Percentiles rank a stretch among this genome's conserved stretches.
Conservation (phyloP, 2,329 filamentous ascomycete genomes). For the Clarireedia monteithiana region DNA sequence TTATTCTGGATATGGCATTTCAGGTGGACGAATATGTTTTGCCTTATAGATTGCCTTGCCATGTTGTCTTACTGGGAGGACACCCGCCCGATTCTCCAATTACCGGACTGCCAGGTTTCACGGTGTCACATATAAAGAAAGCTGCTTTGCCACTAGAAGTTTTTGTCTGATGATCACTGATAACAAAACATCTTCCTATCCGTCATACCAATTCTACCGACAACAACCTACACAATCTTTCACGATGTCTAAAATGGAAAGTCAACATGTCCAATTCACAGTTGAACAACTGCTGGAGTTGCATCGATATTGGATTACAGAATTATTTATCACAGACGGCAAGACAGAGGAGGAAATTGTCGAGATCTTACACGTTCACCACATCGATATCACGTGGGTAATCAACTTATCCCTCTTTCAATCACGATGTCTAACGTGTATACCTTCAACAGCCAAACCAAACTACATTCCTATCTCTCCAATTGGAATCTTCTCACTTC, state of each 20-base stretch:
- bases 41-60: slow-evolving; percentile 4
- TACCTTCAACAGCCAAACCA: not conserved
- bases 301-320: slow-evolving; percentile 10
- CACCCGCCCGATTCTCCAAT: not conserved
- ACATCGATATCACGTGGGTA: slow-evolving; percentile 5
- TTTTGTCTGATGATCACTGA: not conserved
- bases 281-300: slow-evolving; percentile 7
- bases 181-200: not conserved
- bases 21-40: slow-evolving; percentile 3
- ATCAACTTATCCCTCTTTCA: not conserved
- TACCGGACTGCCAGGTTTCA: not conserved
- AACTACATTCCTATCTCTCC: slow-evolving; percentile 2
- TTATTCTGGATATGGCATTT: not conserved
- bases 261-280: slow-evolving; percentile 7
- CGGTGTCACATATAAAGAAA: slow-evolving; percentile 4
- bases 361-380: slow-evolving; percentile 3
- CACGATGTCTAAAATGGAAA: slow-evolving; percentile 1
- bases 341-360: slow-evolving; percentile 11
- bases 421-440: not conserved
- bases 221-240: not conserved
- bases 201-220: not conserved
- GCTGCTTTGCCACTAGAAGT: not conserved
- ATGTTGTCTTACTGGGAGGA: slow-evolving; percentile 8
- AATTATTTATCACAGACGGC: slow-evolving; percentile 2
- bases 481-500: slow-evolving; percentile 6